Base-by-base conservation (phyloP, 2,329 filamentous ascomycete species). In the Simplicillium sp. region DNA sequence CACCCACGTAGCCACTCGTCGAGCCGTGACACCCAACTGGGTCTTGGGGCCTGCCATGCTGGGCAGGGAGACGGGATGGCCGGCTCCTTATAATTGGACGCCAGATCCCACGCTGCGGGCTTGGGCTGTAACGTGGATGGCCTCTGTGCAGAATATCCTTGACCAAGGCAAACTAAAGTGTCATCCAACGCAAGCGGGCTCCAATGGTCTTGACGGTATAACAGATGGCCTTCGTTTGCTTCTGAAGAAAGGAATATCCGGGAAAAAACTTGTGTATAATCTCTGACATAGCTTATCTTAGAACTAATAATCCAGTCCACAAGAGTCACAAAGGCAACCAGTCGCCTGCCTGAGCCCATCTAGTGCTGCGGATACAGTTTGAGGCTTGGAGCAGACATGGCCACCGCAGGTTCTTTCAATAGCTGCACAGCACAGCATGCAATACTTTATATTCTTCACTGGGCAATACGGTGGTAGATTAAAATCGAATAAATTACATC, bases 231-330 rank as follows among this genome's bases (percentile, higher is more conserved):
- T 64, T 14, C 50, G 56, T 20, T 53, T 59, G 44, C 39, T 60
- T 38, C 50, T 47, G 43, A 47, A 53, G 8, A 54, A 52, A 2
- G 48, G 55, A 48, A 54, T 67, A 29, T 65, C 60, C 40, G 65
- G 57, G 14, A 56, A 55, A 29, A 69, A 68, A 55, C 50, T 69
- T 41, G 66, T 70, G 2, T 67, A 65, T n/a, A n/a, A n/a, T n/a
- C n/a, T n/a, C n/a, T n/a, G n/a, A n/a, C n/a, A n/a, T n/a, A n/a
- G n/a, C n/a, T n/a, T n/a, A n/a, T n/a, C n/a, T n/a, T n/a, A n/a
- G n/a, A n/a, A n/a, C n/a, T n/a, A n/a, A n/a, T n/a, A n/a, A n/a
- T n/a, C n/a, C n/a, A n/a, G n/a, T n/a, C n/a, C n/a, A n/a, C n/a
- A n/a, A n/a, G n/a, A n/a, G n/a, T n/a, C n/a, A n/a, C n/a, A n/a